Evolutionary conservation across 139 green algal genomes (phyloP).

Genomic region (Volvox africanus): DNA sequence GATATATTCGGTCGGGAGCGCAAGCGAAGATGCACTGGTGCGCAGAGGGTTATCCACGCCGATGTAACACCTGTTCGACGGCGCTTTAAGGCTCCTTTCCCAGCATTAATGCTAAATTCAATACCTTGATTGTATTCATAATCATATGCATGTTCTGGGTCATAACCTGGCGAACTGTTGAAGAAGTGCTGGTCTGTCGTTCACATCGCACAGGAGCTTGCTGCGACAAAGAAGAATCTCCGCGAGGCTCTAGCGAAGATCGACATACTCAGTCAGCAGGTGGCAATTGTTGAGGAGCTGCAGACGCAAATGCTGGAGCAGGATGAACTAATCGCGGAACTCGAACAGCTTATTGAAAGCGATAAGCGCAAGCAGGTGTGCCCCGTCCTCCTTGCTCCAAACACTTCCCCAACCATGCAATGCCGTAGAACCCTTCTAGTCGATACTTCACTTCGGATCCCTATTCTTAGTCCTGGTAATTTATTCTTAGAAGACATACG

Average conservation of each 20-base stretch:
- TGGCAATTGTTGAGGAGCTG: conserved; percentile 47
- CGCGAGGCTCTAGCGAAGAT: conserved; percentile 49
- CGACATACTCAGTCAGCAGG: conserved; percentile 35
- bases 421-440: too few species aligned
- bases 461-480: too few species aligned
- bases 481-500: neutral
- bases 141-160: neutral
- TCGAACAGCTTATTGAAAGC: conserved; percentile 24
- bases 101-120: neutral
- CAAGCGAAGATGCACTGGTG: neutral
- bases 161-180: neutral
- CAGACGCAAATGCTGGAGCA: conserved; percentile 51
- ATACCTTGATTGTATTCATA: neutral
- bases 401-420: neutral
- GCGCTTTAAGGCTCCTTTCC: neutral
- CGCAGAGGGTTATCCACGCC: neutral
- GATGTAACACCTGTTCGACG: neutral
- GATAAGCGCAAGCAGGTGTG: conserved; percentile 30
- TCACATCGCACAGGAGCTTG: conserved; percentile 23
- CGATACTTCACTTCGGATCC: too few species aligned
- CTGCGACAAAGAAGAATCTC: conserved; percentile 31
- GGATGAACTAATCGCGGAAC: conserved; percentile 43
- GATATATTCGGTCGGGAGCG: neutral
- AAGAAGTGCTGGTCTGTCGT: neutral
- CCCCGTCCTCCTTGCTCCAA: neutral